These are phyloP conservation scores for Penicillium sp. DNA, from an alignment of 2,329 filamentous ascomycete species.

Conservation along the genomic window DNA sequence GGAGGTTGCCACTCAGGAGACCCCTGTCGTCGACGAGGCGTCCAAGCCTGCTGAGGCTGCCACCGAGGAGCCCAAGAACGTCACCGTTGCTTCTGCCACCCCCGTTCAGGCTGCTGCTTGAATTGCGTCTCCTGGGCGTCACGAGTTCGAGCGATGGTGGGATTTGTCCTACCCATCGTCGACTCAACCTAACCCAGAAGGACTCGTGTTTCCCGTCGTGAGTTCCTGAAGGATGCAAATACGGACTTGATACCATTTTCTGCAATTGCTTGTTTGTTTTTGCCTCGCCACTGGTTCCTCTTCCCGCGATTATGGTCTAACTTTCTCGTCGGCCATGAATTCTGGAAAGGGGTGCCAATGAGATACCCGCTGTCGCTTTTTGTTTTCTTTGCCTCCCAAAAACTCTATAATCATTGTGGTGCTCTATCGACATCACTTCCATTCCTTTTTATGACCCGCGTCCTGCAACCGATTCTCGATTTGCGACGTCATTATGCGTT, in stretches of 20 bases:
- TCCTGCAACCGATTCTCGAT: conserved; percentile 29
- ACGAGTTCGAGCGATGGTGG: conserved; percentile 46
- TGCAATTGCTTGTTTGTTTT: conserved; percentile 19
- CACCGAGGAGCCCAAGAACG: conserved; percentile 35
- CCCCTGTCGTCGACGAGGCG: conserved; percentile 22
- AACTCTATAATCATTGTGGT: conserved; percentile 15
- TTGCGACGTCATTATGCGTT: conserved; percentile 34
- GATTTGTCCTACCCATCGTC: conserved; percentile 32
- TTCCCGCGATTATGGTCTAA: conserved; percentile 4
- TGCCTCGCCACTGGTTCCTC: conserved; percentile 31
- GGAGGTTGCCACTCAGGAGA: conserved; percentile 22
- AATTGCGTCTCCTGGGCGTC: conserved; percentile 33
- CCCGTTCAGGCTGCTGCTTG: conserved; percentile 45
- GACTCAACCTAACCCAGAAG: conserved; percentile 22
- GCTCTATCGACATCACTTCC: conserved; percentile 22
- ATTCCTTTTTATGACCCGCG: conserved; percentile 34
- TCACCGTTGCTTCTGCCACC: conserved; percentile 32
- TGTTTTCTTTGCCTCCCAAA: conserved; percentile 16
- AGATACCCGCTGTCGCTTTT: conserved; percentile 30
- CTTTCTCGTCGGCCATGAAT: conserved; percentile 5
- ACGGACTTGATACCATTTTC: conserved; percentile 20
- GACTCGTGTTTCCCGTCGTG: conserved; percentile 13
- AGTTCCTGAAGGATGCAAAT: conserved; percentile 19
- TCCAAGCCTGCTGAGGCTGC: conserved; percentile 25
- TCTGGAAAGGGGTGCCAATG: conserved; percentile 29